phyloP scores from a whole-genome alignment of 305 asterid species.

The Fraxinus ornus region DNA sequence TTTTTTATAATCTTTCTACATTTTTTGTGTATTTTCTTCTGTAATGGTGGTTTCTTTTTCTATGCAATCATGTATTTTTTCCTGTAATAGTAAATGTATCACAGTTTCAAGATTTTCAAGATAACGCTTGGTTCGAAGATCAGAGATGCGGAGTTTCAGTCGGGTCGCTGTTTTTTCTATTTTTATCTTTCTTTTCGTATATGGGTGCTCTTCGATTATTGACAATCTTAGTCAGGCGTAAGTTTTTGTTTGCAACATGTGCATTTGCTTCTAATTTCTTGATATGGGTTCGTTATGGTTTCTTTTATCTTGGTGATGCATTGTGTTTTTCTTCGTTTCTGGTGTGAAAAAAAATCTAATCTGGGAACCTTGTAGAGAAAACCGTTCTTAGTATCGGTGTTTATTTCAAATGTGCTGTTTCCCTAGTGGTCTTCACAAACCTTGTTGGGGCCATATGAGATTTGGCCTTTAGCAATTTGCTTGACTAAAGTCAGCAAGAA shows the following conservation, averaged over 20 bases:
- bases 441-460: no score
- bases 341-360: background rate
- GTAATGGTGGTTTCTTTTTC: conserved; percentile 5
- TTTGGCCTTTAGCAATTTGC: background rate
- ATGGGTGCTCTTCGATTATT: conserved; percentile 45
- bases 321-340: conserved; percentile 1
- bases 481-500: background rate
- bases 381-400: conserved; percentile 5
- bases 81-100: conserved; percentile 14
- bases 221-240: conserved; percentile 85
- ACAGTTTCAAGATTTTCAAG: conserved; percentile 46
- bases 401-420: background rate
- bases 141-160: conserved; percentile 61
- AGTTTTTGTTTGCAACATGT: no score
- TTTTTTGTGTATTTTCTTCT: conserved; percentile 13
- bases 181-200: conserved; percentile 41
- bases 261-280: no score
- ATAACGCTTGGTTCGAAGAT: conserved; percentile 35
- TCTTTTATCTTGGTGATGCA: conserved; percentile 25
- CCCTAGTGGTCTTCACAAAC: no score
- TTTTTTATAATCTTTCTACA: background rate
- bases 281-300: conserved; percentile 6
- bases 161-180: conserved; percentile 36
- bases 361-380: background rate
- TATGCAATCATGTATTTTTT: conserved; percentile 18